Percentiles rank a stretch among this genome's conserved stretches.
phyloP scores from a whole-genome alignment of 192 early-diverging fungal genomes.

The Glomus cerebriforme region DNA sequence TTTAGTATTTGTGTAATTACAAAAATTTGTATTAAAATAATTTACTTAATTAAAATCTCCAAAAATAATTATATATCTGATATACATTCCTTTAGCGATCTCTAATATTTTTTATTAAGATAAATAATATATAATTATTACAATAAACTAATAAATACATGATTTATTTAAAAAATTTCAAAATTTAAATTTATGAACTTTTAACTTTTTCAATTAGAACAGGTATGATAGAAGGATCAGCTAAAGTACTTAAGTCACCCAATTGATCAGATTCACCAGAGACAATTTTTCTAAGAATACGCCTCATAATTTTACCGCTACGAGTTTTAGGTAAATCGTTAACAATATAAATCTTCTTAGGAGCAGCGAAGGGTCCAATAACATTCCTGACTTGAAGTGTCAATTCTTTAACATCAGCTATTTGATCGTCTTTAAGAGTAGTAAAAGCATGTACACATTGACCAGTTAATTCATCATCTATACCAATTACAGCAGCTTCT shows the following conservation, averaged over 20 bases:
- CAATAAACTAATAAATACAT: no score
- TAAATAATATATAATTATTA: no score
- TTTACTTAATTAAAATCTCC: no score
- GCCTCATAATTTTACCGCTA: constrained; percentile 95
- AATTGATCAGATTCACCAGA: constrained; percentile 80
- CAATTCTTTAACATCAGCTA: constrained; percentile 59
- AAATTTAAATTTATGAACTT: constrained; percentile 32
- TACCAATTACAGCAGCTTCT: constrained; percentile 89
- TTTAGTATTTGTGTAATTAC: no score
- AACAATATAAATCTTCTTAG: constrained; percentile 83
- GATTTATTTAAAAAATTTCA: no score
- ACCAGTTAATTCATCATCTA: constrained; percentile 86
- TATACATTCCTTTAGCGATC: no score
- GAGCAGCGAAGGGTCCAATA: constrained; percentile 93
- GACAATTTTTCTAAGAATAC: constrained; percentile 93
- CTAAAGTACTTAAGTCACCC: constrained; percentile 87
- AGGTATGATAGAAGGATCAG: constrained; percentile 64
- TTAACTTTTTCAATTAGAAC: constrained; percentile 45
- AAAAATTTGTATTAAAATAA: no score
- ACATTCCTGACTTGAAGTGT: constrained; percentile 77
- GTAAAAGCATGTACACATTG: constrained; percentile 88
- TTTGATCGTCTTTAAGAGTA: constrained; percentile 66
- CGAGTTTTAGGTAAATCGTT: constrained; percentile 94
- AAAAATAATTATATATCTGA: no score
- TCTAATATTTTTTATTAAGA: no score